Conservation (phyloP, 1,284 basidiomycete genomes). For the Trichosporon sp. region DNA sequence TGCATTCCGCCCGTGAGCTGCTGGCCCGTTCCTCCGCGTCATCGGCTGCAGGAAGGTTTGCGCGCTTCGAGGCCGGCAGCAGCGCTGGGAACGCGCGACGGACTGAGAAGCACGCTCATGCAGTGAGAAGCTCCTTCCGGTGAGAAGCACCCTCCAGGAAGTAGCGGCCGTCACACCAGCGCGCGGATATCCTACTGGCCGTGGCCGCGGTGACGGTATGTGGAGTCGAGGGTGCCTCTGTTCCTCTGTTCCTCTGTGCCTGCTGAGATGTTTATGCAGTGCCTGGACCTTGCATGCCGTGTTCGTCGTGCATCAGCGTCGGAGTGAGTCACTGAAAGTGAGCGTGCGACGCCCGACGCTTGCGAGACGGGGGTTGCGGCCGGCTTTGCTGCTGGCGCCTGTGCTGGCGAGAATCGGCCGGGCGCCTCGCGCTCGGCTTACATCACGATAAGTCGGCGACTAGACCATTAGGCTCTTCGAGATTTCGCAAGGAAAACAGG, state of each 20-base stretch:
- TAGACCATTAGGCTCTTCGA: too few relatives aligned
- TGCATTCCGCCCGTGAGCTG: too few relatives aligned
- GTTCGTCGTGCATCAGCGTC: neutral
- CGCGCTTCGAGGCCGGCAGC: neutral
- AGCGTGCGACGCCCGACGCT: neutral
- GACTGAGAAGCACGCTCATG: too few relatives aligned
- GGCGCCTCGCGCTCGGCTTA: too few relatives aligned
- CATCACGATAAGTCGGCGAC: neutral
- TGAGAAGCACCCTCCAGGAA: too few relatives aligned
- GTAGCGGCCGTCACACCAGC: neutral
- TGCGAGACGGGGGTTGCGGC: neutral
- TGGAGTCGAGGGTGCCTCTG: neutral
- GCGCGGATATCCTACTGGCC: neutral
- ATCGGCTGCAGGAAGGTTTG: neutral
- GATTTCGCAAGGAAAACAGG: neutral
- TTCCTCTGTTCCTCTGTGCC: neutral
- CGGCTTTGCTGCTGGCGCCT: too few relatives aligned
- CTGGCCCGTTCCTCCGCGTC: neutral
- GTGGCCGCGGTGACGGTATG: neutral
- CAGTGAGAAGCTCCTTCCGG: too few relatives aligned
- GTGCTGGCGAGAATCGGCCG: too few relatives aligned
- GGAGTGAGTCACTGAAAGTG: neutral
- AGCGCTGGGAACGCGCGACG: neutral
- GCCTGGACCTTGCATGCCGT: neutral
- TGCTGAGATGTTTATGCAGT: neutral